Evolutionary conservation across 805 yeast genomes (phyloP).

Genomic region (Candida montana): DNA sequence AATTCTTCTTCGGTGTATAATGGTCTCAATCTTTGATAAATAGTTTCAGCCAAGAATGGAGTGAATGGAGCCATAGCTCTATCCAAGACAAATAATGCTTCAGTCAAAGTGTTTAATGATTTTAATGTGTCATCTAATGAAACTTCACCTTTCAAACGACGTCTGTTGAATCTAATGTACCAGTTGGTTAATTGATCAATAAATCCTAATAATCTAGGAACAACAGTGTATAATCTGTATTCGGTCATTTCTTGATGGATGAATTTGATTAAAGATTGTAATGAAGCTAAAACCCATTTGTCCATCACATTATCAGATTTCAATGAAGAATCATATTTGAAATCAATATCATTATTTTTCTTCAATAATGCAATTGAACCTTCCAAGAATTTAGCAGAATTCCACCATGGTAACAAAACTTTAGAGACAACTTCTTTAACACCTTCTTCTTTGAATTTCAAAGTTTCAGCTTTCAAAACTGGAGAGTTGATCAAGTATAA

Average conservation of each 20-base stretch:
- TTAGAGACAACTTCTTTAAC: constrained; percentile 96
- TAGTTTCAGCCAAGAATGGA: constrained; percentile 89
- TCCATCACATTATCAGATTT: constrained; percentile 90
- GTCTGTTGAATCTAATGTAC: constrained; percentile 97
- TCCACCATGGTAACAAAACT: constrained; percentile 98
- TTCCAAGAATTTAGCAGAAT: constrained; percentile 92
- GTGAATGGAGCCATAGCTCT: constrained; percentile 99
- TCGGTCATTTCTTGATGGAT: constrained; percentile 87
- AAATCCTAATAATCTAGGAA: constrained; percentile 81
- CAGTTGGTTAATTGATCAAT: constrained; percentile 96
- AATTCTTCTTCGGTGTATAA: constrained; percentile 58
- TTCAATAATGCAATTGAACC: constrained; percentile 84
- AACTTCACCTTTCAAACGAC: constrained; percentile 93
- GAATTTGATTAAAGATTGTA: constrained; percentile 82
- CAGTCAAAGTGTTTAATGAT: constrained; percentile 88
- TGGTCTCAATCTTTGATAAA: constrained; percentile 69
- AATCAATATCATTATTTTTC: constrained; percentile 67
- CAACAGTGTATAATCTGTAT: constrained; percentile 92
- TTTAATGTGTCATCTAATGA: constrained; percentile 78
- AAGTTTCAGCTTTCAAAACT: constrained; percentile 91
- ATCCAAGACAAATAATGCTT: constrained; percentile 79
- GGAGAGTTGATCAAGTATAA: constrained; percentile 96
- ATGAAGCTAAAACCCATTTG: constrained; percentile 93
- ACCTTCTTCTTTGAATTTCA: constrained; percentile 98
- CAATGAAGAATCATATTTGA: constrained; percentile 61